Base-by-base conservation (phyloP, 176 grass and related monocot genomes). In the Aechmea fasciata region DNA sequence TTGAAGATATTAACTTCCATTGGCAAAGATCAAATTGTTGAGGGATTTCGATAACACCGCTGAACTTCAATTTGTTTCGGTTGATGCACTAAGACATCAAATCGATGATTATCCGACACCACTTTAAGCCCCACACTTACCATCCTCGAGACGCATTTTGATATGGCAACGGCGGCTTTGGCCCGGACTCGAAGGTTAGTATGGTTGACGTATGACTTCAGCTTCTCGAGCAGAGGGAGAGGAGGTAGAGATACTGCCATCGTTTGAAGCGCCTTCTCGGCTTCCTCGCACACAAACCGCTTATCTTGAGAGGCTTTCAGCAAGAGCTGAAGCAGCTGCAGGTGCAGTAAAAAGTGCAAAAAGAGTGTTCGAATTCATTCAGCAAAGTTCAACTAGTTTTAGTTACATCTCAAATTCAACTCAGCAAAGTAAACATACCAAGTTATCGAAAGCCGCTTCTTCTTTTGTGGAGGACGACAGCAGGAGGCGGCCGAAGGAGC, bases 241-340 rank as follows among this genome's bases (percentile, higher is more conserved):
- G 95, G 90, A 2, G 95, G 79, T 77, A 90, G 82, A 20, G 82
- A 90, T 13, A 81, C 57, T 1, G 89, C 89, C 95, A 99, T 90
- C 51, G 85, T 77, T 49, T 86, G 82, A 13, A 90, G 80, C 67
- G 89, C 77, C 78, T 88, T 99, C 75, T 99, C 90, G 11, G 95
- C 95, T 75, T 99, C 95, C 77, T 99, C 95, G 63, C 75, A 82
- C 50, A 99, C 90, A 80, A 99, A 99, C 68, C 83, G 77, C 72
- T 99, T 99, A 79, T 99, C 95, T 84, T 99, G 95, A 49, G 90
- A 99, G 72, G 90, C 90, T 75, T 99, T 99, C 64, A 99, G 78
- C 66, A 99, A 80, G 63, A 99, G 82, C 82, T 99, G 95, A 11
- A 99, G 75, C 28, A 99, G 71, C 91, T 96, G 81, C 50, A 20